These are phyloP conservation scores for Tetratostichococcus sp. DNA, from an alignment of 139 green algal genomes.

Conservation along the genomic window DNA sequence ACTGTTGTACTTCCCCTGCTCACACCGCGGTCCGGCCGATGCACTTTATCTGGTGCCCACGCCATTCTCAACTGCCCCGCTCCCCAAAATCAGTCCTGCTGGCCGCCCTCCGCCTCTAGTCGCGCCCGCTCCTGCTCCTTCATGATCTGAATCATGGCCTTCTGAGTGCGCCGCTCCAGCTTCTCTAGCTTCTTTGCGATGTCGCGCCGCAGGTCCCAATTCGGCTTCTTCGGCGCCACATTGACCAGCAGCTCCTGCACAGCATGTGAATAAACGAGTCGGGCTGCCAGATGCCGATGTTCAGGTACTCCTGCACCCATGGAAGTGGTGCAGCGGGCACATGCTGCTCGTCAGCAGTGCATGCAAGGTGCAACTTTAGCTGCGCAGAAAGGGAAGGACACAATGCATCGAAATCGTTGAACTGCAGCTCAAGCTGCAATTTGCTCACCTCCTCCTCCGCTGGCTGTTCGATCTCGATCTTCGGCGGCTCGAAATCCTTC, in stretches of 20 bases:
- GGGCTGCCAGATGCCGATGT: too few relatives aligned
- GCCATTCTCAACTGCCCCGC: too few relatives aligned
- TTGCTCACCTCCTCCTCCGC: slow-evolving; percentile 39
- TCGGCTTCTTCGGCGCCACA: slow-evolving; percentile 84
- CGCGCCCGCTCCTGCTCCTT: slow-evolving; percentile 48
- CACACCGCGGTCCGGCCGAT: too few relatives aligned
- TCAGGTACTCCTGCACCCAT: too few relatives aligned
- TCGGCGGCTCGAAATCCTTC: slow-evolving; percentile 55
- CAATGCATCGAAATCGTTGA: too few relatives aligned
- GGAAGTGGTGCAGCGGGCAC: too few relatives aligned
- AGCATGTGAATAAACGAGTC: neutral
- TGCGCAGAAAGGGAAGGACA: too few relatives aligned
- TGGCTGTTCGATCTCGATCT: slow-evolving; percentile 45
- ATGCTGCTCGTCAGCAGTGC: too few relatives aligned
- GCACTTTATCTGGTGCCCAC: too few relatives aligned
- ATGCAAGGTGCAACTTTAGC: too few relatives aligned
- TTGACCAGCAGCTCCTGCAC: slow-evolving; percentile 47
- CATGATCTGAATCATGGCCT: slow-evolving; percentile 73
- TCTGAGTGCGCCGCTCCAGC: slow-evolving; percentile 74
- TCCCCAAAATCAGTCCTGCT: slow-evolving; percentile 1
- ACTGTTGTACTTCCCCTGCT: too few relatives aligned
- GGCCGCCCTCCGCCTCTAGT: slow-evolving; percentile 27
- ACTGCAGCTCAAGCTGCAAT: too few relatives aligned
- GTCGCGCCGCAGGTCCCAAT: slow-evolving; percentile 85
- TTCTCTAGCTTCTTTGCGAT: slow-evolving; percentile 71